phyloP scores from a whole-genome alignment of 164 flowering plant species.

The Chloranthus sessilifolius region DNA sequence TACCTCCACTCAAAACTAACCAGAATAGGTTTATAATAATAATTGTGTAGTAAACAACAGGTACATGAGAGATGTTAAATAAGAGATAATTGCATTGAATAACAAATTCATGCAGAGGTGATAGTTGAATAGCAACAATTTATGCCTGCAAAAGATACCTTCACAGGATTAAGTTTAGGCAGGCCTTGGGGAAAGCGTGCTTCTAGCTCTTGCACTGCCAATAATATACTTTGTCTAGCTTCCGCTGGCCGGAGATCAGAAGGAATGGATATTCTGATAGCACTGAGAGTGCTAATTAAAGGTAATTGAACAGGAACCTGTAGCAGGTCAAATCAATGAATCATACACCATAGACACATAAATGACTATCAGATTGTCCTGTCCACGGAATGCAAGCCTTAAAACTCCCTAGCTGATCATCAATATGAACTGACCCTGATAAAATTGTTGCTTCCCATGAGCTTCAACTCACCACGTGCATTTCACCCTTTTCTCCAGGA shows the following conservation, averaged over 20 bases:
- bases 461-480: conserved; percentile 93
- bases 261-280: conserved; percentile 68
- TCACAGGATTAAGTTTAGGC: conserved; percentile 93
- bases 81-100: too few species aligned
- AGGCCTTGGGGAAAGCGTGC: conserved; percentile 81
- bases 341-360: too few species aligned
- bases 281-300: conserved; percentile 79
- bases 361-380: background rate
- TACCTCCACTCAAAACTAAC: too few species aligned
- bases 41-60: too few species aligned
- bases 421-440: conserved; percentile 23
- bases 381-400: conserved; percentile 5
- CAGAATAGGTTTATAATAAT: too few species aligned
- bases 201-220: conserved; percentile 75
- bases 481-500: conserved; percentile 95
- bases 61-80: too few species aligned
- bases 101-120: too few species aligned
- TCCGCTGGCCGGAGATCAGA: conserved; percentile 88
- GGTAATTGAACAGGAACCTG: conserved; percentile 96
- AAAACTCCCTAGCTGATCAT: conserved; percentile 15
- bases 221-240: conserved; percentile 76
- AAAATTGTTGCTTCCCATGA: conserved; percentile 25
- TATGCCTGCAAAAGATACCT: conserved; percentile 54
- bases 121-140: too few species aligned
- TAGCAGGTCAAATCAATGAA: conserved; percentile 6